Evolutionary conservation across 1,284 basidiomycete species (phyloP).

Genomic region (Anthracocystis setariae): DNA sequence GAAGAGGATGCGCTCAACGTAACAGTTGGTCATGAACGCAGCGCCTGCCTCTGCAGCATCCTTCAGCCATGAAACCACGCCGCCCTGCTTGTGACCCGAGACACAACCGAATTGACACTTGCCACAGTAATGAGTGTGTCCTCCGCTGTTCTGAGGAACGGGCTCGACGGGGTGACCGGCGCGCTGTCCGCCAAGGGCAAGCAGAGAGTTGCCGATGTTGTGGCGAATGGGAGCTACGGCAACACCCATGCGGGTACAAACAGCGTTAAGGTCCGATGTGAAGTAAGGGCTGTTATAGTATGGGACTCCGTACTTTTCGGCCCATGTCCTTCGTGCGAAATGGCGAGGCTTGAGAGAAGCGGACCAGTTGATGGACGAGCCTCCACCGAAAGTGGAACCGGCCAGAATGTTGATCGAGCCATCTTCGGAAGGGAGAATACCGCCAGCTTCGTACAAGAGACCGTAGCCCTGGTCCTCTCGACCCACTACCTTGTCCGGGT

Average conservation of each 20-base stretch:
- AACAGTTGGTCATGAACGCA: slow-evolving; percentile 65
- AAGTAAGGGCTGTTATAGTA: slow-evolving; percentile 68
- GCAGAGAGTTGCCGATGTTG: slow-evolving; percentile 67
- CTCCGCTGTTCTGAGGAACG: slow-evolving; percentile 69
- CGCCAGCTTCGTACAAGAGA: slow-evolving; percentile 68
- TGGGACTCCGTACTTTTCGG: slow-evolving; percentile 66
- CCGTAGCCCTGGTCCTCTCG: slow-evolving; percentile 67
- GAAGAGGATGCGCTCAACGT: slow-evolving; percentile 69
- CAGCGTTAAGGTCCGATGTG: slow-evolving; percentile 67
- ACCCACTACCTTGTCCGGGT: slow-evolving; percentile 65
- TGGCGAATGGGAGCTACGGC: slow-evolving; percentile 66
- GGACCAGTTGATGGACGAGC: slow-evolving; percentile 71
- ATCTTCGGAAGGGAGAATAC: slow-evolving; percentile 68
- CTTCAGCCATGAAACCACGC: slow-evolving; percentile 66
- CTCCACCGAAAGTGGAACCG: slow-evolving; percentile 70
- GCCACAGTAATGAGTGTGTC: slow-evolving; percentile 68
- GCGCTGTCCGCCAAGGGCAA: slow-evolving; percentile 65
- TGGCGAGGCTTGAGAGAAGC: slow-evolving; percentile 69
- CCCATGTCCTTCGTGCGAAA: slow-evolving; percentile 69
- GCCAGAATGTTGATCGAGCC: slow-evolving; percentile 69
- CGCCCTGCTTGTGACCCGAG: slow-evolving; percentile 68
- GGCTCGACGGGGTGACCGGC: slow-evolving; percentile 65
- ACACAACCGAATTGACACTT: slow-evolving; percentile 69
- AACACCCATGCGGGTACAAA: slow-evolving; percentile 69
- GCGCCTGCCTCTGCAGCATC: slow-evolving; percentile 68